A percentile compares a stretch with the other conserved stretches of the same genome.
These are phyloP conservation scores for Hericium coralloides DNA, from an alignment of 768 basidiomycete species.

Conservation along the genomic window DNA sequence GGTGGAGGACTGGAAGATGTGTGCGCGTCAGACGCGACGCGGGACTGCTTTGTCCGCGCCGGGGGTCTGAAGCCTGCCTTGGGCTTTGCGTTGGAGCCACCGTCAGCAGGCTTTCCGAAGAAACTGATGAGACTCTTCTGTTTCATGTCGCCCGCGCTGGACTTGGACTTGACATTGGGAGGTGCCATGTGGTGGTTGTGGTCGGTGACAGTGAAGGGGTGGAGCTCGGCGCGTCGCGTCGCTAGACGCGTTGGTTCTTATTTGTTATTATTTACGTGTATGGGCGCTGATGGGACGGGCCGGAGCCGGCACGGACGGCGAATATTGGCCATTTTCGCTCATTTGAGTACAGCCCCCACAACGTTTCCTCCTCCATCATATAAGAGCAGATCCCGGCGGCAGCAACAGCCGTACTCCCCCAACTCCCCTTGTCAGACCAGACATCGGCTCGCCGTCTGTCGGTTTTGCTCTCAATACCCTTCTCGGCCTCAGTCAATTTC, in stretches of 20 bases:
- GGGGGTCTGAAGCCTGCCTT: not conserved
- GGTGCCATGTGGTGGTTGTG: not conserved
- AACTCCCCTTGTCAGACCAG: too few relatives aligned
- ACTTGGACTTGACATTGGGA: not conserved
- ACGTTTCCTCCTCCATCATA: too few relatives aligned
- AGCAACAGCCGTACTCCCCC: too few relatives aligned
- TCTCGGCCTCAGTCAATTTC: too few relatives aligned
- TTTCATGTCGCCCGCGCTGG: not conserved
- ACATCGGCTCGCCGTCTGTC: too few relatives aligned
- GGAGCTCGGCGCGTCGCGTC: not conserved
- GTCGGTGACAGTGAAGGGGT: not conserved
- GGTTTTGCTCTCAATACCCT: too few relatives aligned
- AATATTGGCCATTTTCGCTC: not conserved
- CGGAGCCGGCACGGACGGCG: not conserved
- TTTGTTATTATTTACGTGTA: not conserved
- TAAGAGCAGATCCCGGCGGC: too few relatives aligned
- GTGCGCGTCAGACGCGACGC: slow-evolving; percentile 3
- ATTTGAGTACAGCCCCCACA: too few relatives aligned
- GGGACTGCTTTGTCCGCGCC: not conserved
- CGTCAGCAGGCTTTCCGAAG: not conserved
- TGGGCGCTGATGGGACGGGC: not conserved
- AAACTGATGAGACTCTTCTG: slow-evolving; percentile 2
- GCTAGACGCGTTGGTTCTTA: not conserved
- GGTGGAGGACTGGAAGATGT: slow-evolving; percentile 11
- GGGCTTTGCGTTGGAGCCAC: not conserved